Conservation (phyloP, 2,329 filamentous ascomycete genomes). For the Pseudogymnoascus sp. region DNA sequence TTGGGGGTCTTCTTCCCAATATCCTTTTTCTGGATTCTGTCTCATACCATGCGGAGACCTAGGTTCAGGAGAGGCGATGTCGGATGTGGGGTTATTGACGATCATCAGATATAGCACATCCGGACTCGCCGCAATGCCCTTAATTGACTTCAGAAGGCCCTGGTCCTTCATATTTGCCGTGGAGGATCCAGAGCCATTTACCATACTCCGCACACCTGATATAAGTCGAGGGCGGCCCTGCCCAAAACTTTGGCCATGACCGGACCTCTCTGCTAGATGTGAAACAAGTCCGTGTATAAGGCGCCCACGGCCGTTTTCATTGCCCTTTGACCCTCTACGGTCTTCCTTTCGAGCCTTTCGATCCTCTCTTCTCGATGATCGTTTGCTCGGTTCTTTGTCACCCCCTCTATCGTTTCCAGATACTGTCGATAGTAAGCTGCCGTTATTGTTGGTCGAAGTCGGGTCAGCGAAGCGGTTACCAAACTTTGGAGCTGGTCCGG, state of each 20-base stretch:
- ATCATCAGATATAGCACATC: slow-evolving; percentile 45
- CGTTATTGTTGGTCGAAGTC: slow-evolving; percentile 42
- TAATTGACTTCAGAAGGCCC: neutral
- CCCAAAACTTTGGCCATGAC: neutral
- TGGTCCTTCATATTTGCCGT: neutral
- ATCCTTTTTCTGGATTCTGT: neutral
- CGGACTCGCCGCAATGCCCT: slow-evolving; percentile 21
- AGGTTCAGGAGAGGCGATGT: neutral
- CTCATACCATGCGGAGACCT: neutral
- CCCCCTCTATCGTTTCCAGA: neutral
- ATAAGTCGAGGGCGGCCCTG: neutral
- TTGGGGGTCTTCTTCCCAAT: neutral
- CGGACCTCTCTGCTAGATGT: neutral
- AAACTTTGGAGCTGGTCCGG: slow-evolving; percentile 28
- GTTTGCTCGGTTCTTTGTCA: neutral
- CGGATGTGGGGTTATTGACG: slow-evolving; percentile 39
- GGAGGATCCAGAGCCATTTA: neutral
- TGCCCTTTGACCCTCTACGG: neutral
- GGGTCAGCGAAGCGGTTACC: slow-evolving; percentile 43
- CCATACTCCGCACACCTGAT: neutral
- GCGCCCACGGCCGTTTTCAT: neutral
- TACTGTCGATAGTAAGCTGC: slow-evolving; percentile 18
- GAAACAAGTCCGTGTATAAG: neutral
- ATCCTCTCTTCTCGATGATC: neutral
- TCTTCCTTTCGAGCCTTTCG: neutral